Percentiles rank a stretch among this genome's conserved stretches.
phyloP scores from a whole-genome alignment of 768 basidiomycete genomes.

The Phaeolepiota aurea region DNA sequence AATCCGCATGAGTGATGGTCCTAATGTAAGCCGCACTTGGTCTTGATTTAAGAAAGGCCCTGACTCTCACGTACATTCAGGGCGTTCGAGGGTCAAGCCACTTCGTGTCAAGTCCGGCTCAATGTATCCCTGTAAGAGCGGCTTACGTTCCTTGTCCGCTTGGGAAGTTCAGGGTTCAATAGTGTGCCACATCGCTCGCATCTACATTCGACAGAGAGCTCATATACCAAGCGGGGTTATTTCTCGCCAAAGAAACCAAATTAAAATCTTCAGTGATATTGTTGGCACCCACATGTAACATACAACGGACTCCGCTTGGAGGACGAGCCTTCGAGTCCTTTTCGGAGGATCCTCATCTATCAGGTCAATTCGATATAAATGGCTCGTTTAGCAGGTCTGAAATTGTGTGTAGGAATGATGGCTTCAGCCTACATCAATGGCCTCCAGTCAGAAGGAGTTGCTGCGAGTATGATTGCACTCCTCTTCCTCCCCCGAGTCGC shows the following conservation, averaged over 20 bases:
- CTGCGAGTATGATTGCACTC: conserved; percentile 42
- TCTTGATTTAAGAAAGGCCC: neutral
- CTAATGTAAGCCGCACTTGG: conserved; percentile 33
- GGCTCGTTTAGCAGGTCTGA: no score
- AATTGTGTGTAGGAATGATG: conserved; percentile 36
- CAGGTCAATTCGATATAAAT: conserved; percentile 30
- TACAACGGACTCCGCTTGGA: conserved; percentile 55
- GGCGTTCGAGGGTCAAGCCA: conserved; percentile 63
- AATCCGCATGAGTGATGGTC: conserved; percentile 67
- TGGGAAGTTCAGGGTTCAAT: conserved; percentile 5
- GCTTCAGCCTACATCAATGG: conserved; percentile 64
- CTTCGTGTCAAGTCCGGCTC: conserved; percentile 55
- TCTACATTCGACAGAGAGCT: conserved; percentile 62
- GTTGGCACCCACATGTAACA: conserved; percentile 71
- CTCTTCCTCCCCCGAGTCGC: neutral
- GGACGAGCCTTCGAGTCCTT: conserved; percentile 65
- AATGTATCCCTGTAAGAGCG: conserved; percentile 52
- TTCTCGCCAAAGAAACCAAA: conserved; percentile 60
- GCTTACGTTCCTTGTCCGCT: neutral
- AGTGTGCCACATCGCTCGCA: conserved; percentile 65
- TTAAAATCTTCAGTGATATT: conserved; percentile 55
- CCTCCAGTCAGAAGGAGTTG: conserved; percentile 56
- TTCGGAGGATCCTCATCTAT: conserved; percentile 63
- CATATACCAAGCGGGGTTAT: conserved; percentile 42
- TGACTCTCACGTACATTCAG: conserved; percentile 17